Conservation (phyloP, 78 protist species). For the Guillardia theta region DNA sequence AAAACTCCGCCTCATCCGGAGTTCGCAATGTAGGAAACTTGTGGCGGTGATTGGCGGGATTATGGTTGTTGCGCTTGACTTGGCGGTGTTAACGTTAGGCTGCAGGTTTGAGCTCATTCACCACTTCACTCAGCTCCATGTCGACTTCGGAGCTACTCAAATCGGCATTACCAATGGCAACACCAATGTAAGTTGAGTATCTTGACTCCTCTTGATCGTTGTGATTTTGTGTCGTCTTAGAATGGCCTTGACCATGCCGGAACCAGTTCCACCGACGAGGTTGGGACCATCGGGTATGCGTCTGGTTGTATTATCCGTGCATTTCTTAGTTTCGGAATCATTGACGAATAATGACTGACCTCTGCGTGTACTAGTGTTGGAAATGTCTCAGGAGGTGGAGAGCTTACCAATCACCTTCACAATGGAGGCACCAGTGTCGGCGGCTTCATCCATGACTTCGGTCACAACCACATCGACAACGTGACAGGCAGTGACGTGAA, state of each 20-base stretch:
- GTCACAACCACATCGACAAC: neutral
- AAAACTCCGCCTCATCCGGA: no score
- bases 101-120: neutral
- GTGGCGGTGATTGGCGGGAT: no score
- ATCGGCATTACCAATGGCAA: constrained; percentile 1
- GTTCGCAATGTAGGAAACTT: no score
- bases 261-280: neutral
- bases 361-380: no score
- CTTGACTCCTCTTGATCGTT: no score
- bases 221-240: no score
- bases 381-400: no score
- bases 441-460: neutral
- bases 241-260: constrained; percentile 3
- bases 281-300: neutral
- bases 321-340: neutral
- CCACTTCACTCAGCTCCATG: neutral
- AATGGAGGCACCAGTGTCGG: neutral
- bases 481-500: neutral
- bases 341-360: no score
- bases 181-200: no score
- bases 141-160: neutral
- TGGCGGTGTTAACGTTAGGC: no score
- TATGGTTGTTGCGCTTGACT: no score
- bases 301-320: neutral
- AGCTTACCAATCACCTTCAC: no score